Evolutionary conservation across 2,329 filamentous ascomycete genomes (phyloP), one percentile per base, ranked within the genome.

Genomic region (Stachybotrys echinatus): DNA sequence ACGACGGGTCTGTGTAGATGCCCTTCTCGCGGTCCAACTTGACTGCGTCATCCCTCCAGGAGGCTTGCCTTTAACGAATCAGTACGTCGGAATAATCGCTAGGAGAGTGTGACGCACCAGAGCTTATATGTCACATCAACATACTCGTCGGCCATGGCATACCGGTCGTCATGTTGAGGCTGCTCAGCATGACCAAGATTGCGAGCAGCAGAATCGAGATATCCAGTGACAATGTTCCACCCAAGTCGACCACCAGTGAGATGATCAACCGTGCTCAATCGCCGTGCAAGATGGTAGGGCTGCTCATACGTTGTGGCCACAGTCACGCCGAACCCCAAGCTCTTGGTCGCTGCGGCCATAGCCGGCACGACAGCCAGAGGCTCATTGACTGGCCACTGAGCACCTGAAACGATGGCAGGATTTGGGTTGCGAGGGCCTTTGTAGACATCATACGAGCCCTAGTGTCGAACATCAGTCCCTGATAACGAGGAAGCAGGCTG

Each of bases 381-480:
- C n/a, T n/a, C 83, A 2, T 83, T 74, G 0, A 88, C 72, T 3
- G 31, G 31, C 31, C 17, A 37, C 31, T 37, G 17, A 37, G 31
- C 31, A 37, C 31, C 10, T 37, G 8, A 37, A n/a, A n/a, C n/a
- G n/a, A n/a, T n/a, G 31, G 10, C 31, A 37, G 8, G 31, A 37
- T 17, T 37, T 37, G 8, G 31, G 17, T 10, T 37, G 31, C 17
- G 17, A 17, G 17, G 31, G 31, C 82, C 77, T 52, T 81, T 81
- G 65, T 87, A 88, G 5, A 88, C 83, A 68, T 89, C 84, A 59
- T 88, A 87, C 6, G 81, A 81, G 4, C 81, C 82, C 64, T 64
- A 23, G 3, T 12, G 12, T 4, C 10, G 34, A 54, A 43, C 18
- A 38, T 52, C 3, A 50, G 47, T 2, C 31, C 2, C 5, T 19